Conservation (phyloP, 176 grass and related monocot genomes). For the Cocos nucifera region DNA sequence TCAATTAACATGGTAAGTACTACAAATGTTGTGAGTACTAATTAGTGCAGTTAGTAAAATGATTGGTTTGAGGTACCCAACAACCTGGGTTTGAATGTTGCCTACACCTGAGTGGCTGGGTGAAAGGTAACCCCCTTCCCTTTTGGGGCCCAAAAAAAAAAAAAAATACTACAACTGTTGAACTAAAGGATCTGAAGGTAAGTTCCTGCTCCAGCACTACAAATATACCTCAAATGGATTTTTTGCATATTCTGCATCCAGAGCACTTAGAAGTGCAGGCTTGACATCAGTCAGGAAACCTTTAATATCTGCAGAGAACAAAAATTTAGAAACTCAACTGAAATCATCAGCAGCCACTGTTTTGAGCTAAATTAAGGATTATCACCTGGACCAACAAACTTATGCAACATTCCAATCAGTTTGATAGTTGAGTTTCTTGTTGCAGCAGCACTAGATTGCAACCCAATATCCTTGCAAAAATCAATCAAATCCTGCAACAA, state of each 20-base stretch:
- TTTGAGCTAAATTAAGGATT: not conserved
- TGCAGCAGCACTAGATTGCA: conserved; percentile 76
- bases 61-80: no score
- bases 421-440: conserved; percentile 94
- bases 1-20: conserved; percentile 23
- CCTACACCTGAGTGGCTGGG: no score
- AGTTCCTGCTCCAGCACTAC: not conserved
- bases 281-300: conserved; percentile 97
- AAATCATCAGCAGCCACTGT: conserved; percentile 1
- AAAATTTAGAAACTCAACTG: conserved; percentile 2
- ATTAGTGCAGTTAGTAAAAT: no score
- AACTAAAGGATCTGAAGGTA: no score
- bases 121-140: no score
- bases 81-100: no score
- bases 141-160: no score
- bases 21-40: not conserved
- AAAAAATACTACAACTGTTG: no score
- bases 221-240: conserved; percentile 84
- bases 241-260: conserved; percentile 90
- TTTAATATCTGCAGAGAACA: conserved; percentile 66
- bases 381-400: conserved; percentile 93
- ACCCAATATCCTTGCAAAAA: conserved; percentile 94
- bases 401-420: conserved; percentile 85
- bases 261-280: conserved; percentile 74
- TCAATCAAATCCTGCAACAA: conserved; percentile 83